phyloP scores from a whole-genome alignment of 768 basidiomycete genomes.

The Crucibulum laeve region DNA sequence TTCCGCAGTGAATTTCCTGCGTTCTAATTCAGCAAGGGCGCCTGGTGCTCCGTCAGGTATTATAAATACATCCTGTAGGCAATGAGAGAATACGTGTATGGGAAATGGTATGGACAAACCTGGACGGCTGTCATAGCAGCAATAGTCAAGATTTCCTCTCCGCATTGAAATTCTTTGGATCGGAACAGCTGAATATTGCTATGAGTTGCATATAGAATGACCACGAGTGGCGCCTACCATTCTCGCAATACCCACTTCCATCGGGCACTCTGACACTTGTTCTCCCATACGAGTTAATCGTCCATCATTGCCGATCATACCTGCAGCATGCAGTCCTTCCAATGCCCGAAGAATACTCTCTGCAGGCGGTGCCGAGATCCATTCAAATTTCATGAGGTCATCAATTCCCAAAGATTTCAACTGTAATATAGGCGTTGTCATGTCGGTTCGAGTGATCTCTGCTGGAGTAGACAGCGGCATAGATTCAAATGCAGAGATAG shows the following conservation, averaged over 20 bases:
- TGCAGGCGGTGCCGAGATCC: conserved; percentile 85
- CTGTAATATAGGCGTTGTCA: conserved; percentile 89
- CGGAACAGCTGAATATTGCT: conserved; percentile 61
- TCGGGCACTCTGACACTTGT: conserved; percentile 89
- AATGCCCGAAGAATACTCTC: conserved; percentile 83
- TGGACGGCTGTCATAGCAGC: conserved; percentile 94
- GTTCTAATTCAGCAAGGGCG: conserved; percentile 85
- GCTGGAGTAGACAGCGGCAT: conserved; percentile 75
- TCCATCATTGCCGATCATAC: conserved; percentile 82
- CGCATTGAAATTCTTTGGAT: conserved; percentile 83
- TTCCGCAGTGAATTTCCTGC: conserved; percentile 95
- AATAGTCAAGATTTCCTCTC: conserved; percentile 94
- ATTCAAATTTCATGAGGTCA: conserved; percentile 94
- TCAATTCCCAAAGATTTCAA: conserved; percentile 94
- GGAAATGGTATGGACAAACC: conserved; percentile 30
- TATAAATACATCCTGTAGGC: conserved; percentile 76
- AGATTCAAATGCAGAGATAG: conserved; percentile 51
- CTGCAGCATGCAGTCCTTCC: conserved; percentile 75
- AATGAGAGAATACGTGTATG: conserved; percentile 1
- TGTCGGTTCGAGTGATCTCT: conserved; percentile 87
- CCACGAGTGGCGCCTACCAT: conserved; percentile 55
- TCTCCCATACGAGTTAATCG: conserved; percentile 73
- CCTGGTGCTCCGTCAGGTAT: conserved; percentile 83
- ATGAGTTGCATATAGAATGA: background rate
- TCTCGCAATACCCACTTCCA: conserved; percentile 90